Base-by-base conservation (phyloP, 2,329 filamentous ascomycete species). In the Trichophyton mentagrophytes region DNA sequence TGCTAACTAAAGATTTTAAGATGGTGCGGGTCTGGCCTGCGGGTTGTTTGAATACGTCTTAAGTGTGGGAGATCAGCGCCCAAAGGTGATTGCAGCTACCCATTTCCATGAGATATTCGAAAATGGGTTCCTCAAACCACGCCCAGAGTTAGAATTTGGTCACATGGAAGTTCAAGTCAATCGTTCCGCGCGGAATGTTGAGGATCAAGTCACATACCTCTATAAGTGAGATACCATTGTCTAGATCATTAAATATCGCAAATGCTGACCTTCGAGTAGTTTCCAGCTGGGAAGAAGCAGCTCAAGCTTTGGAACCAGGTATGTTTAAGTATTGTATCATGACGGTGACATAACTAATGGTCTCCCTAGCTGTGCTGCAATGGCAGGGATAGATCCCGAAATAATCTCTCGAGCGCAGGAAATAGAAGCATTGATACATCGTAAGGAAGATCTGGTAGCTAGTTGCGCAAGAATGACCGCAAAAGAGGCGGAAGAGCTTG, bases 271-370 rank as follows among this genome's bases (percentile, higher is more conserved):
- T 38, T 38, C 3, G 6, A 38, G 33, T 61, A 80, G 78, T 65
- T 78, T 83, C 64, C 73, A 75, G 42, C 65, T 77, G 1, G 91
- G 91, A 0, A 80, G 85, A 61, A 92, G 86, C 66, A 83, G 78
- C 6, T 87, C 88, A 13, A 96, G 90, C 69, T 95, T 95, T 68
- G 93, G 93, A 0, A 88, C 85, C 30, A 81, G 82, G 72, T 82
- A 71, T 13, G 11, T 17, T 61, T 36, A 46, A 58, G 7, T 36
- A 15, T 11, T 27, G 7, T 11, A 15, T 15, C 8, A 5, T 20
- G 17, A 20, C 42, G 22, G 17, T 47, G 66, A 42, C 66, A 49
- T 33, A 15, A 13, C 40, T 42, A 38, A 61, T 42, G 17, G 60
- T 49, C 7, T 13, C 40, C 30, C 55, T 62, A 82, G 79, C 59